Base-by-base conservation (phyloP, 257 asterid genomes). In the Ilex aquifolium region DNA sequence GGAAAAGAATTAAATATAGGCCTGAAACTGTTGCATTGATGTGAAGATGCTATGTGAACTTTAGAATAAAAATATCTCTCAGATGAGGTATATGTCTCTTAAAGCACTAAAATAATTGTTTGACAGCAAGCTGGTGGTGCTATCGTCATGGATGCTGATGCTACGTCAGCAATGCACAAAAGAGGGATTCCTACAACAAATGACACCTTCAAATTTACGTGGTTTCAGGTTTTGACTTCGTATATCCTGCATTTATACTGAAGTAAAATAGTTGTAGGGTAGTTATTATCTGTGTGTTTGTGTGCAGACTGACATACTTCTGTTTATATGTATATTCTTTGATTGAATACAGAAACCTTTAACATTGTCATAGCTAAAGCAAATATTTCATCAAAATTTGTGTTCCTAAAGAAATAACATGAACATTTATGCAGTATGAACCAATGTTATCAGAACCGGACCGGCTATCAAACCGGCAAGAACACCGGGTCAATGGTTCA, bases 121-220 rank as follows among this genome's bases (percentile, higher is more conserved):
- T 66, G 58, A 52, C 78, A 92, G 99, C 95, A 81, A 72, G 79
- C 83, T 66, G 95, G 92, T 74, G 87, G 87, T 69, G 72, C 74
- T 57, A 83, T 93, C 57, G 80, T 65, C 72, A 80, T 93, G 99
- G 96, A 93, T 71, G 97, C 97, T 69, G 97, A 93, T 66, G 99
- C 96, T 61, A 87, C 92, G 16, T 71, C 97, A 60, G 72, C 85
- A 21, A 69, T 93, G 82, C 97, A 73, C 77, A 83, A 85, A 78
- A 87, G 79, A 78, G 90, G 92, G 65, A 54, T 93, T 65, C 67
- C 82, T 72, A 64, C 90, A 17, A 93, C 99, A 48, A 85, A 90
- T 63, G 99, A 93, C 69, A 64, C 82, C 14, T 87, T 76, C 69
- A 93, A 93, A 75, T 93, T 84, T 77, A 78, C 85, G 46, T 90